phyloP scores from a whole-genome alignment of 345 rosid genomes.

The Camelina hispida region DNA sequence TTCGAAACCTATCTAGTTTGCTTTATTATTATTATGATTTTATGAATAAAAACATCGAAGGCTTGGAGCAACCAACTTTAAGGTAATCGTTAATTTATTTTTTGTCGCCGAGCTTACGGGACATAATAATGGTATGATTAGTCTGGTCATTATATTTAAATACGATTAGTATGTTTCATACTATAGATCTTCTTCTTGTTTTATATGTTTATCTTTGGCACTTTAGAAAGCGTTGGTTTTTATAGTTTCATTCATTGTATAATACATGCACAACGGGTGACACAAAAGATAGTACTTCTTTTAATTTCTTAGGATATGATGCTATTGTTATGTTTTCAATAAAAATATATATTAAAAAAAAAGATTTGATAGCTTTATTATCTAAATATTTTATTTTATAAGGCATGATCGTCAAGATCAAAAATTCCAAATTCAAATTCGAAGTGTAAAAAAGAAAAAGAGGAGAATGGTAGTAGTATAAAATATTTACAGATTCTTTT shows the following conservation, averaged over 20 bases:
- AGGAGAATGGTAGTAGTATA: slow-evolving; percentile 28
- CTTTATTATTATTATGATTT: slow-evolving; percentile 11
- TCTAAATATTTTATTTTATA: background rate
- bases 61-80: slow-evolving; percentile 7
- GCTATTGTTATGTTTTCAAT: slow-evolving; percentile 18
- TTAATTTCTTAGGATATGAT: background rate
- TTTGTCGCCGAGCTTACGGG: background rate
- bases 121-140: background rate
- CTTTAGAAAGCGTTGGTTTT: background rate
- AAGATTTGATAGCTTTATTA: background rate
- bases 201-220: background rate
- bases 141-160: background rate
- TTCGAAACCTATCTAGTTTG: slow-evolving; percentile 19
- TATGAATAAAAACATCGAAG: background rate
- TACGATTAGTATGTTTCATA: background rate
- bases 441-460: slow-evolving; percentile 19
- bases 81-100: background rate
- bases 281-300: slow-evolving; percentile 3
- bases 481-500: slow-evolving; percentile 37
- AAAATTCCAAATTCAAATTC: slow-evolving; percentile 42
- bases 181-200: background rate
- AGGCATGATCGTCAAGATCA: slow-evolving; percentile 20
- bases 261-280: background rate
- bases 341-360: background rate
- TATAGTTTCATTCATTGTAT: background rate